Percentiles rank a stretch among this genome's conserved stretches.
Conservation (phyloP, 2,329 filamentous ascomycete genomes). For the Corynespora cassiicola region DNA sequence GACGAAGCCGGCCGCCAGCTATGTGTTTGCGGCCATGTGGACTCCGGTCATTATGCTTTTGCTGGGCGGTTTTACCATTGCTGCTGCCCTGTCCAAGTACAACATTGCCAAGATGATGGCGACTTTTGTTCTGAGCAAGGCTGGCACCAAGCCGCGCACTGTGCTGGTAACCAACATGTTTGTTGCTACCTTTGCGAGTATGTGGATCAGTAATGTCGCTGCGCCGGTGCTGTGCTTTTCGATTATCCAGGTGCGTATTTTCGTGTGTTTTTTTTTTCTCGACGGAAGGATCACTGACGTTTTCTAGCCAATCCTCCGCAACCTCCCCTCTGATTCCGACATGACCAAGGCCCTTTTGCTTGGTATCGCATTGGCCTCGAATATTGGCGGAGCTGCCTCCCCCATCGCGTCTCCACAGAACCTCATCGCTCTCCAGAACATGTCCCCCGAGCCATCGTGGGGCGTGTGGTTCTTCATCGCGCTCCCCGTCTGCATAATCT, state of each 20-base stretch:
- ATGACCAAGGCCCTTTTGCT: conserved; percentile 97
- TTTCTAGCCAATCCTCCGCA: conserved; percentile 88
- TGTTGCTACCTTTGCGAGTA: conserved; percentile 94
- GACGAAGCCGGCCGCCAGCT: conserved; percentile 81
- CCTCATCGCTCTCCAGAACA: conserved; percentile 94
- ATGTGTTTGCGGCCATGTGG: conserved; percentile 97
- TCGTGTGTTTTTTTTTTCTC: too few relatives aligned
- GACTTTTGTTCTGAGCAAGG: conserved; percentile 94
- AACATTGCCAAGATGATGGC: conserved; percentile 98
- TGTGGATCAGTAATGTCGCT: conserved; percentile 99
- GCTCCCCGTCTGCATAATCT: conserved; percentile 89
- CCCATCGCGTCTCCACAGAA: conserved; percentile 98
- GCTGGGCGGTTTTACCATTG: conserved; percentile 93
- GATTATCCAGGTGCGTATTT: conserved; percentile 79
- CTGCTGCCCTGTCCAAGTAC: conserved; percentile 93
- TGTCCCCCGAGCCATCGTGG: conserved; percentile 91
- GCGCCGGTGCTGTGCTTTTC: conserved; percentile 97
- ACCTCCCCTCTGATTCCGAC: conserved; percentile 84
- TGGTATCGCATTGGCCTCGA: conserved; percentile 92
- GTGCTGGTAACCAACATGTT: conserved; percentile 99
- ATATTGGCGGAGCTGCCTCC: conserved; percentile 94
- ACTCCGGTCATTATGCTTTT: conserved; percentile 98
- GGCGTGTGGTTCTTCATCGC: conserved; percentile 96
- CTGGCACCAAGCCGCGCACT: conserved; percentile 85
- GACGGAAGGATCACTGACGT: neutral